Evolutionary conservation across 2,329 filamentous ascomycete genomes (phyloP).

Genomic region (Monilinia fructicola): DNA sequence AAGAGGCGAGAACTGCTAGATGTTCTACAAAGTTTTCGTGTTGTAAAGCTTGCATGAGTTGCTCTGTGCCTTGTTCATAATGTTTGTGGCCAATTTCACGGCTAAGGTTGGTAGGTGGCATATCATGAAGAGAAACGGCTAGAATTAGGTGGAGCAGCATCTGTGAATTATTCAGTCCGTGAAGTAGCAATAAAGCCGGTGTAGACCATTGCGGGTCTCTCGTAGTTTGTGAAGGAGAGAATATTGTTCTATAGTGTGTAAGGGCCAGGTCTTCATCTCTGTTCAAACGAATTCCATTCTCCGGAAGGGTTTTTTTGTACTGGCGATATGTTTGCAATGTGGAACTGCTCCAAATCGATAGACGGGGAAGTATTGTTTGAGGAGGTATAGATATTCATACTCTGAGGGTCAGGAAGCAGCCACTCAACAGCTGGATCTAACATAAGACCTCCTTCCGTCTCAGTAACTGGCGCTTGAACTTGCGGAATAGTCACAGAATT

Average conservation of each 20-base stretch:
- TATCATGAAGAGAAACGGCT: conserved; percentile 22
- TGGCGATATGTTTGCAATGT: not conserved
- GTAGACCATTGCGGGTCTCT: conserved; percentile 25
- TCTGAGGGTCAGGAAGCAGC: not conserved
- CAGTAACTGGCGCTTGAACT: not conserved
- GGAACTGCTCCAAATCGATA: not conserved
- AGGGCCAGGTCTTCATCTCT: conserved; percentile 22
- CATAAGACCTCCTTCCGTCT: not conserved
- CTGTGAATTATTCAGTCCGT: conserved; percentile 40
- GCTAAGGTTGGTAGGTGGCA: not conserved
- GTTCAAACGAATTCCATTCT: conserved; percentile 1
- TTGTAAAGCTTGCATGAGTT: conserved; percentile 22
- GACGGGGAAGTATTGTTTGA: not conserved
- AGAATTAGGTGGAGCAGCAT: conserved; percentile 20
- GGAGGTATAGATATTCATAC: not conserved
- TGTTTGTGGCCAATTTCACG: conserved; percentile 18
- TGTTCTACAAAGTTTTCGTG: not conserved
- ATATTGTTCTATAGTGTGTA: conserved; percentile 20
- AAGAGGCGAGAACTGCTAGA: conserved; percentile 21
- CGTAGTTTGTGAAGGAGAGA: conserved; percentile 25
- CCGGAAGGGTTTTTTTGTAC: not conserved
- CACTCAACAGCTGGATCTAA: not conserved
- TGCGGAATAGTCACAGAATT: not conserved
- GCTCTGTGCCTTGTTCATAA: conserved; percentile 25
- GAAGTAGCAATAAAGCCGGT: conserved; percentile 44